Conservation (phyloP, 2,329 filamentous ascomycete species). For the Emergomyces orientalis region DNA sequence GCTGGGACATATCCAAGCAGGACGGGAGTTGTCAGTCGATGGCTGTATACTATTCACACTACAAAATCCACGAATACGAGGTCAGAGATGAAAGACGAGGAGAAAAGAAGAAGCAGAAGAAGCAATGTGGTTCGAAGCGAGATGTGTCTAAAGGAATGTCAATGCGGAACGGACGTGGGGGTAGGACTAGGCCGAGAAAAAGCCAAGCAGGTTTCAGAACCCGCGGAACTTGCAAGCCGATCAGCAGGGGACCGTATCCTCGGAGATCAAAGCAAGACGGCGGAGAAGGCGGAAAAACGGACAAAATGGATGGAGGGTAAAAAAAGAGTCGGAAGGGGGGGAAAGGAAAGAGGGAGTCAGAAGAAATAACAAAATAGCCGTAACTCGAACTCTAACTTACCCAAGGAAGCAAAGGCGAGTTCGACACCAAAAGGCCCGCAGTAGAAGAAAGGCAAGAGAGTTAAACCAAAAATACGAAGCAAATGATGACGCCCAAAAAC, state of each 20-base stretch:
- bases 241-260: background rate
- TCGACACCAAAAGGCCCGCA: background rate
- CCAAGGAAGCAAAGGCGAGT: background rate
- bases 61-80: background rate
- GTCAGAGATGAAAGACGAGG: background rate
- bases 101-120: background rate
- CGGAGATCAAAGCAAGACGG: background rate
- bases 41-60: background rate
- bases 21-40: background rate
- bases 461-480: background rate
- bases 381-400: background rate
- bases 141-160: background rate
- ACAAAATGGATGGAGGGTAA: background rate
- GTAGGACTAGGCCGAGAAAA: background rate
- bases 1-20: conserved; percentile 14
- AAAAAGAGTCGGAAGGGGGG: too few species aligned
- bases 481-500: background rate
- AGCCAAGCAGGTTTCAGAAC: background rate
- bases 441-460: background rate
- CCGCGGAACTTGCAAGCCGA: background rate
- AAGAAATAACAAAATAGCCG: background rate
- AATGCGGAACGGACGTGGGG: background rate
- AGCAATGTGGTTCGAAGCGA: background rate
- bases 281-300: background rate
- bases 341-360: background rate